phyloP scores from a whole-genome alignment of 2,329 filamentous ascomycete genomes.

The Beauveria bassiana region DNA sequence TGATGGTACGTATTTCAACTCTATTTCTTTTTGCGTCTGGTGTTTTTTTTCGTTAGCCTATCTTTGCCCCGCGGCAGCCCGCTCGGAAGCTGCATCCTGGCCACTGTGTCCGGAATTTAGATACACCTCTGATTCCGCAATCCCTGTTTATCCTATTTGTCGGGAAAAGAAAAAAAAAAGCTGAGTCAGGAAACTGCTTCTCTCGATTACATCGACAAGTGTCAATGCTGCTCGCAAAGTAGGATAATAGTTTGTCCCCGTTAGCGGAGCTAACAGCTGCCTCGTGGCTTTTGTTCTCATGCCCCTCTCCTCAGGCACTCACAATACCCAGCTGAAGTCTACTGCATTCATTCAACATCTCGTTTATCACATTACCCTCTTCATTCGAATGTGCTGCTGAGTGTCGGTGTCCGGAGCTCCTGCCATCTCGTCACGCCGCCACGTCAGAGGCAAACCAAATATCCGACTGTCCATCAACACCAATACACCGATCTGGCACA shows the following conservation, averaged over 20 bases:
- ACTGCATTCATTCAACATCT: not conserved
- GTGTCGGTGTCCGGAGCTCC: not conserved
- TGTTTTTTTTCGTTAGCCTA: constrained; percentile 4
- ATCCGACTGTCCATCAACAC: not conserved
- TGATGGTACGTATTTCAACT: constrained; percentile 40
- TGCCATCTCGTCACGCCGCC: not conserved
- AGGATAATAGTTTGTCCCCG: not conserved
- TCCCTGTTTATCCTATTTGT: not conserved
- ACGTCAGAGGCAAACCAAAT: not conserved
- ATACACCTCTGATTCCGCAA: not conserved
- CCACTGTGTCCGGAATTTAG: not conserved
- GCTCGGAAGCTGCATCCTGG: constrained; percentile 4
- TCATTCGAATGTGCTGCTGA: not conserved
- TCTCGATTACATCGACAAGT: not conserved
- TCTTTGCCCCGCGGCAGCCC: constrained; percentile 5
- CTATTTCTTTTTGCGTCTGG: not conserved
- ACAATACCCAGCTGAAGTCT: not conserved
- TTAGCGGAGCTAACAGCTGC: not conserved
- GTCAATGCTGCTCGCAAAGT: not conserved
- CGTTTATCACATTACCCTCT: too few relatives aligned
- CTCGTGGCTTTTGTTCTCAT: not conserved
- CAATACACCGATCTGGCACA: not conserved
- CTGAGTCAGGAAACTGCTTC: not conserved
- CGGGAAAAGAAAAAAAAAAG: not conserved
- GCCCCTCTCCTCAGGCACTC: not conserved